These are phyloP conservation scores for Leishmania gerbilli DNA, from an alignment of 208 protist species.

Conservation along the genomic window DNA sequence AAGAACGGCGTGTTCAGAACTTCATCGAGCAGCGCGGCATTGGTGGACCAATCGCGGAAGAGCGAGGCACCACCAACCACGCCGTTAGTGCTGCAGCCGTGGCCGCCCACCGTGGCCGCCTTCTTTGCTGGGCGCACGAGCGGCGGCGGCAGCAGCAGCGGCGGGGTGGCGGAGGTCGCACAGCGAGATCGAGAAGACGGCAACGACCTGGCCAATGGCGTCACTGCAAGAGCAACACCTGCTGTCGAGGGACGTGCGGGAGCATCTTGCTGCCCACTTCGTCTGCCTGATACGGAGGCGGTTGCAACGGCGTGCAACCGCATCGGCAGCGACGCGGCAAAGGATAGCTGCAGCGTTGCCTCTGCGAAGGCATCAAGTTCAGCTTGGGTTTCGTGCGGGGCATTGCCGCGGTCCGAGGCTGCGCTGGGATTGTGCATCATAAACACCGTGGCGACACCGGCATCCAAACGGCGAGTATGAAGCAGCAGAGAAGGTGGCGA, in stretches of 20 bases:
- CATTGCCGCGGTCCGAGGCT: background rate
- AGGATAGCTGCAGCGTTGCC: background rate
- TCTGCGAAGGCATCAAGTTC: background rate
- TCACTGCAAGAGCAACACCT: background rate
- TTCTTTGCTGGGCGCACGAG: background rate
- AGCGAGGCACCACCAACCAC: background rate
- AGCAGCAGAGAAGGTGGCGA: background rate
- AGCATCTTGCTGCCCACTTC: background rate
- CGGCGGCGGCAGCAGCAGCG: slow-evolving; percentile 1
- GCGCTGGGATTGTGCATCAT: background rate
- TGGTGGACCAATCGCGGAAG: slow-evolving; percentile 18
- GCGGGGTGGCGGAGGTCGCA: background rate
- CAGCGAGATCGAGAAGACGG: background rate
- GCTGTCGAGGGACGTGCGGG: background rate
- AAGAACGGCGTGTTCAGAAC: background rate
- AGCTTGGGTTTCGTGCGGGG: background rate
- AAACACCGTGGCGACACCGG: background rate
- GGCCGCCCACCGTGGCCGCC: background rate
- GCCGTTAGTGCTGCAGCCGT: background rate
- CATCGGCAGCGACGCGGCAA: background rate
- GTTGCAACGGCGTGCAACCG: too few species aligned
- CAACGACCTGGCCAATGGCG: background rate
- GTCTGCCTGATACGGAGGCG: background rate
- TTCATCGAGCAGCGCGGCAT: slow-evolving; percentile 11
- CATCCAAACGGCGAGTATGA: background rate